phyloP scores from a whole-genome alignment of 2,329 filamentous ascomycete species.

The Ophiobolus disseminans region DNA sequence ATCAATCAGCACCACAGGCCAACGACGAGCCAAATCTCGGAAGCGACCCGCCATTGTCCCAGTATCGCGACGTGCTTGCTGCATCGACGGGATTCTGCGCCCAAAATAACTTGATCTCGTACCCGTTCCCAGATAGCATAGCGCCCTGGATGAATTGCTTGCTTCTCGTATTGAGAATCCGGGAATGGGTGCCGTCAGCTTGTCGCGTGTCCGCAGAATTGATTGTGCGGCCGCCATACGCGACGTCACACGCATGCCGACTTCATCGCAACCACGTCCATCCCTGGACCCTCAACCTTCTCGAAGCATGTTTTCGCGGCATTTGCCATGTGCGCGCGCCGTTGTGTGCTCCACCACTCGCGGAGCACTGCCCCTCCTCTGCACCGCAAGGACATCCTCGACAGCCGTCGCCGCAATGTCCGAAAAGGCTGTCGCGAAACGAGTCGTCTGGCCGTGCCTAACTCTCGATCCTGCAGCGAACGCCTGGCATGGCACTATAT shows the following conservation, averaged over 20 bases:
- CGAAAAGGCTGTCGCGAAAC: slow-evolving; percentile 11
- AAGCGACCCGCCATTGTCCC: slow-evolving; percentile 17
- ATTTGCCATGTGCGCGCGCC: slow-evolving; percentile 17
- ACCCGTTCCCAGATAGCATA: slow-evolving; percentile 5
- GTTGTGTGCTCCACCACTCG: slow-evolving; percentile 19
- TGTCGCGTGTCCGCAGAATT: slow-evolving; percentile 7
- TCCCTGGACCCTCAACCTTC: slow-evolving; percentile 26
- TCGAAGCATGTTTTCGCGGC: slow-evolving; percentile 30
- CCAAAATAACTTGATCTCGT: slow-evolving; percentile 19
- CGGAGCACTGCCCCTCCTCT: slow-evolving; percentile 7
- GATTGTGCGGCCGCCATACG: slow-evolving; percentile 22
- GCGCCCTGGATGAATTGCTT: slow-evolving; percentile 1
- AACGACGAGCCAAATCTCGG: slow-evolving; percentile 12
- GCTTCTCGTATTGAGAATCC: neutral
- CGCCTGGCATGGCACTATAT: slow-evolving; percentile 4
- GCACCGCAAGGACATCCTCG: slow-evolving; percentile 16
- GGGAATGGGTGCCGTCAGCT: neutral
- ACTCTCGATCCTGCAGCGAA: slow-evolving; percentile 9
- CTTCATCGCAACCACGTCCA: slow-evolving; percentile 20
- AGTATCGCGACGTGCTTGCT: neutral
- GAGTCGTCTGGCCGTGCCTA: slow-evolving; percentile 6
- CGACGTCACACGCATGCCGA: slow-evolving; percentile 16
- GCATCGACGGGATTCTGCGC: slow-evolving; percentile 7
- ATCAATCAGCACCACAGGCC: slow-evolving; percentile 7
- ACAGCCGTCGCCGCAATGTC: slow-evolving; percentile 1